Evolutionary conservation across 495 filamentous ascomycete species (phyloP).

Genomic region (Tuber brumale): DNA sequence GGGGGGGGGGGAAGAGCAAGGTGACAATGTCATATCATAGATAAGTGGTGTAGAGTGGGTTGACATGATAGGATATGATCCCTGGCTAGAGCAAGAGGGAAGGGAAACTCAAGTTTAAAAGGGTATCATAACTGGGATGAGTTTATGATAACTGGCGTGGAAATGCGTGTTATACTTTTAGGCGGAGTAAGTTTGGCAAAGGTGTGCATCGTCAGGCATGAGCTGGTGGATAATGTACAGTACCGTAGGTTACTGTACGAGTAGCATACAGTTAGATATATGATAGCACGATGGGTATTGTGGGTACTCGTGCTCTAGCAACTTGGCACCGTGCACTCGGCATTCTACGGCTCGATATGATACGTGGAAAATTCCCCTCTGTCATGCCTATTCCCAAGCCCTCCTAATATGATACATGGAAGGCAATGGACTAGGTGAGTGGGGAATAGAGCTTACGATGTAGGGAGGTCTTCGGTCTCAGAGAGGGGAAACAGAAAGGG

Average conservation of each 20-base stretch:
- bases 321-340: neutral
- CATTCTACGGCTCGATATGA: neutral
- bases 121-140: neutral
- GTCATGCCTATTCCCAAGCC: neutral
- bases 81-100: neutral
- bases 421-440: neutral
- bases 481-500: constrained; percentile 4
- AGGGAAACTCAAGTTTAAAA: neutral
- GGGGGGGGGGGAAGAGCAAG: neutral
- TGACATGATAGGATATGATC: constrained; percentile 3
- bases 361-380: neutral
- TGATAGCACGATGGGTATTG: neutral
- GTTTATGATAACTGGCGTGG: neutral
- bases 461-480: neutral
- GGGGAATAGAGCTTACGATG: neutral
- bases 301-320: neutral
- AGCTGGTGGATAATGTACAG: neutral
- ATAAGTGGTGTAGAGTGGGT: neutral
- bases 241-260: neutral
- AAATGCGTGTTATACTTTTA: neutral
- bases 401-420: neutral
- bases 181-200: neutral
- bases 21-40: neutral
- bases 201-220: neutral
- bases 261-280: neutral